Evolutionary conservation across 768 basidiomycete genomes (phyloP), one percentile per base, ranked within the genome.

Genomic region (Pulveroboletus sp.): DNA sequence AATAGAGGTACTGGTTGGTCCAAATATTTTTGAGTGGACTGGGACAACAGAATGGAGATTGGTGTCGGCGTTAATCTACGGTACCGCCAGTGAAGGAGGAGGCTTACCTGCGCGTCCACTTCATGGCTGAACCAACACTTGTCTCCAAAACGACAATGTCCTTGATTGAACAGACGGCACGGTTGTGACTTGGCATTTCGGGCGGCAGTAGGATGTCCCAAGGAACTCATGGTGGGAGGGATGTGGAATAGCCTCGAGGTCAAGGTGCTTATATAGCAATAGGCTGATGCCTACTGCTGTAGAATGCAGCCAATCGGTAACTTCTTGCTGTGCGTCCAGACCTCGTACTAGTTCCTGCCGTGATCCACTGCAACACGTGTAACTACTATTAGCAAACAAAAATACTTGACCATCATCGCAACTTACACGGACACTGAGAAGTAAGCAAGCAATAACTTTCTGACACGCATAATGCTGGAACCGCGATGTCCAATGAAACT

Each of bases 51-150:
- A 45, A 13, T 43, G 7, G 38, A 36, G 26, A 22, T 53, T 34
- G 45, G 35, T 7, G 5, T 19, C 27, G 38, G 36, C 22, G 22
- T 55, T 34, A 47, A 41, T 7, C 5, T 22, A 31, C 4, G 26
- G 22, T 31, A 30, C 13, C 0, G 10, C 37, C 20, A 11, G 14
- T 1, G 29, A 12, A 29, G 17, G 10, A 29, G 2, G 0, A 13
- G 9, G 35, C 1, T 52, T 32, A 55, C 53, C 49, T 54, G 61
- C 5, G 50, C 40, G 1, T 29, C 12, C 10, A 5, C 27, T 10
- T 55, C 54, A 24, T 69, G 65, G 17, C 51, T 51, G n/a, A 49
- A 64, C 53, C 17, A 62, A 53, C 65, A 67, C 34, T 43, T 55
- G 36, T 53, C 49, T 20, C 66, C 65, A 31, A 39, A 67, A 27